A percentile compares a stretch with the other conserved stretches of the same genome.
Evolutionary conservation across 1,284 basidiomycete genomes (phyloP).

Genomic region (Gastroboletus turbinatus): DNA sequence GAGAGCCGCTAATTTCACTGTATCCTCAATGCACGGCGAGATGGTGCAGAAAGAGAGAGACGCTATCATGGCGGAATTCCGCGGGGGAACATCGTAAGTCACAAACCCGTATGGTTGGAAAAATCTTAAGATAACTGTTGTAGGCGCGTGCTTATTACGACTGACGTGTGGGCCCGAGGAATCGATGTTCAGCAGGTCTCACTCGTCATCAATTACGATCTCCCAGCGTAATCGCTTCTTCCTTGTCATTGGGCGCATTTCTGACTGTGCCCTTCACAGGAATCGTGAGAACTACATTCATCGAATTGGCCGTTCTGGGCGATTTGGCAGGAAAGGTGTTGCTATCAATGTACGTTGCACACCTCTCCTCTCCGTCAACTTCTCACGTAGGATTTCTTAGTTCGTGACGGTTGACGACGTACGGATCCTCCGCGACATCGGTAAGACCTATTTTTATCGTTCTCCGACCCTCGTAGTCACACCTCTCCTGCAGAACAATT

Average conservation of each 20-base stretch:
- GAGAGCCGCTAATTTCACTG: slow-evolving; percentile 95
- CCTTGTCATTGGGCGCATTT: slow-evolving; percentile 9
- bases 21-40: slow-evolving; percentile 97
- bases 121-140: slow-evolving; percentile 11
- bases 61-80: slow-evolving; percentile 98
- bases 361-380: not conserved
- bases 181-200: slow-evolving; percentile 99
- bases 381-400: slow-evolving; percentile 40
- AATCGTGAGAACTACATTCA: slow-evolving; percentile 99
- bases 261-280: slow-evolving; percentile 39
- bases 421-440: slow-evolving; percentile 87
- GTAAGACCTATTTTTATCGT: slow-evolving; percentile 42
- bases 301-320: slow-evolving; percentile 93
- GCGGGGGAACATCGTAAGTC: slow-evolving; percentile 86
- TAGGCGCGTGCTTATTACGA: slow-evolving; percentile 93
- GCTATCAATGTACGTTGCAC: slow-evolving; percentile 73
- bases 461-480: slow-evolving; percentile 8
- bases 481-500: slow-evolving; percentile 63
- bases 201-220: slow-evolving; percentile 96
- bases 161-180: slow-evolving; percentile 98
- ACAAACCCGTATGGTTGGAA: slow-evolving; percentile 5
- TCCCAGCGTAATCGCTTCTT: slow-evolving; percentile 71
- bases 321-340: slow-evolving; percentile 94
- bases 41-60: slow-evolving; percentile 99
- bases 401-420: slow-evolving; percentile 92